Conservation (phyloP, 257 asterid genomes). For the Anisodus acutangulus region DNA sequence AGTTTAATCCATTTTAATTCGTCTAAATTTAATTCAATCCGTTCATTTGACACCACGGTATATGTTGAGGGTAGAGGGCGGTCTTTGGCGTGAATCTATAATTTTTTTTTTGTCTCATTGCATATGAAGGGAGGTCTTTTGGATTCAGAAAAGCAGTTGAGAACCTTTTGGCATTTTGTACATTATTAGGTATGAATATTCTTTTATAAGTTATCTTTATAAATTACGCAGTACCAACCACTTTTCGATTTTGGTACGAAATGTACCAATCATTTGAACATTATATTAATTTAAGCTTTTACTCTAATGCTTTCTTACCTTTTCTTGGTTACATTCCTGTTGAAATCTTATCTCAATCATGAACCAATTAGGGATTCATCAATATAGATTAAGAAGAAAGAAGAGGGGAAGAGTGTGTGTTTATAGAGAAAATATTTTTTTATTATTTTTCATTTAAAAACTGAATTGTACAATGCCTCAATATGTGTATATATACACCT, state of each 20-base stretch:
- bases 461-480: too few species aligned
- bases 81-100: background rate
- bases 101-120: constrained; percentile 25
- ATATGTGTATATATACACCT: too few species aligned
- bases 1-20: too few species aligned
- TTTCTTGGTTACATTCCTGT: background rate
- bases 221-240: background rate
- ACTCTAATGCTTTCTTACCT: background rate
- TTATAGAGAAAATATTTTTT: too few species aligned
- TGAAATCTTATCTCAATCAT: too few species aligned
- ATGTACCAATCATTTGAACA: background rate
- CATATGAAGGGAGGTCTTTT: constrained; percentile 25
- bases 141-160: background rate
- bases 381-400: too few species aligned
- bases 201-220: background rate
- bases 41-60: too few species aligned
- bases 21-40: too few species aligned
- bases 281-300: background rate
- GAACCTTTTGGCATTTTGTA: constrained; percentile 23
- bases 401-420: too few species aligned
- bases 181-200: background rate
- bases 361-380: too few species aligned
- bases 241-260: constrained; percentile 8
- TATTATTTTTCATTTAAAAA: too few species aligned
- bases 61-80: background rate